Base-by-base conservation (phyloP, 768 basidiomycete genomes). In the Leucosporidium scottii region DNA sequence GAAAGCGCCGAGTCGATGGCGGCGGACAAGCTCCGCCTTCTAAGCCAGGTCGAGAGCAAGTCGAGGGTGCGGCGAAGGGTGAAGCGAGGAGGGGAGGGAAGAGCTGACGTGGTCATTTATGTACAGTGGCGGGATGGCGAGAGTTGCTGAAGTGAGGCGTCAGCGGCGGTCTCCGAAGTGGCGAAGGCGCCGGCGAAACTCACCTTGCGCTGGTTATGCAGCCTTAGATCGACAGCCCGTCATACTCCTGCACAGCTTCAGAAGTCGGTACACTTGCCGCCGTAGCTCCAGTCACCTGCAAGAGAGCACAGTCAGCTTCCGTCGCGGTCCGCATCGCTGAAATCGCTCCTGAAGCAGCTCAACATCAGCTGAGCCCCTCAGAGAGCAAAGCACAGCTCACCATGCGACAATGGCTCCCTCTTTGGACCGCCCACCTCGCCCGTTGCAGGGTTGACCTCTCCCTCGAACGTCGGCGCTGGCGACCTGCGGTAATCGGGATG, bases 401-500 rank as follows among this genome's bases (percentile, higher is more conserved):
- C 71, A 55, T 68, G 67, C 4, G 85, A 87, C 15, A 93, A 83
- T 20, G 92, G 92, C 76, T 94, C 92, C 36, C 81, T 82, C 81
- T 93, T 93, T 27, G 92, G 92, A 0, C 92, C 92, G 0, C 89
- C 90, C 57, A 83, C 79, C 78, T 94, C 92, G 18, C 92, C 92
- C 3, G 92, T 94, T 3, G 72, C 72, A 1, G 91, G 92, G 74
- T 94, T 92, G 48, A 81, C 77, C 54, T 91, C 86, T 25, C 91
- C 92, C 65, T 88, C 85, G 74, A 92, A 93, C 72, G 89, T 86
- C 1, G 76, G 73, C 15, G 86, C 81, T 25, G 81, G 79, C 28
- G 86, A 66, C 1, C 85, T 84, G 21, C 78, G 77, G n/a, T 72
- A 61, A 49, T 84, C 79, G 25, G 83, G 79, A 34, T 81, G 79